phyloP scores from a whole-genome alignment of 2,329 filamentous ascomycete genomes.

The Calonectria pteridis region DNA sequence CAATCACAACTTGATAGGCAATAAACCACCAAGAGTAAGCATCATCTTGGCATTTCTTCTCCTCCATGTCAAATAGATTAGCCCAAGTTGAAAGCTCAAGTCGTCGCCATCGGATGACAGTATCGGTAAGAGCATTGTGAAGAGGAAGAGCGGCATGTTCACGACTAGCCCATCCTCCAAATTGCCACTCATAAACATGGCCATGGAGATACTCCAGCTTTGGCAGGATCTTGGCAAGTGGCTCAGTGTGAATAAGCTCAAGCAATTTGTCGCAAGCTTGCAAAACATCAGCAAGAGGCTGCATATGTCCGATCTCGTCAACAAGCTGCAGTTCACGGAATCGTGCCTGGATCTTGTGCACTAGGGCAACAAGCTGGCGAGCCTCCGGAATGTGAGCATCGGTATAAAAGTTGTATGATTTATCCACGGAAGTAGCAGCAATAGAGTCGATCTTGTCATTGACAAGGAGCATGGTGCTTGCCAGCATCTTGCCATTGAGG shows the following conservation, averaged over 20 bases:
- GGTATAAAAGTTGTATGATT: constrained; percentile 87
- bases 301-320: constrained; percentile 79
- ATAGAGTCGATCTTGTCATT: constrained; percentile 68
- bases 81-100: constrained; percentile 94
- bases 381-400: constrained; percentile 83
- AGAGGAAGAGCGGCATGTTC: constrained; percentile 77
- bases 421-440: constrained; percentile 52
- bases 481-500: constrained; percentile 69
- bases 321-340: constrained; percentile 78
- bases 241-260: constrained; percentile 81
- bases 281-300: constrained; percentile 82
- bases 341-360: constrained; percentile 76
- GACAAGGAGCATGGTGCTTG: constrained; percentile 74
- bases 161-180: constrained; percentile 84
- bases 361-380: constrained; percentile 77
- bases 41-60: constrained; percentile 79
- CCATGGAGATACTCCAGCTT: constrained; percentile 89
- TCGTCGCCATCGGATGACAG: constrained; percentile 90
- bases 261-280: constrained; percentile 80
- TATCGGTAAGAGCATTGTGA: constrained; percentile 82
- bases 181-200: constrained; percentile 93
- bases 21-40: constrained; percentile 97
- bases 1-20: constrained; percentile 90
- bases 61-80: constrained; percentile 87
- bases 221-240: constrained; percentile 86